Evolutionary conservation across 2,329 filamentous ascomycete species (phyloP).

Genomic region (Colletotrichum tanaceti): DNA sequence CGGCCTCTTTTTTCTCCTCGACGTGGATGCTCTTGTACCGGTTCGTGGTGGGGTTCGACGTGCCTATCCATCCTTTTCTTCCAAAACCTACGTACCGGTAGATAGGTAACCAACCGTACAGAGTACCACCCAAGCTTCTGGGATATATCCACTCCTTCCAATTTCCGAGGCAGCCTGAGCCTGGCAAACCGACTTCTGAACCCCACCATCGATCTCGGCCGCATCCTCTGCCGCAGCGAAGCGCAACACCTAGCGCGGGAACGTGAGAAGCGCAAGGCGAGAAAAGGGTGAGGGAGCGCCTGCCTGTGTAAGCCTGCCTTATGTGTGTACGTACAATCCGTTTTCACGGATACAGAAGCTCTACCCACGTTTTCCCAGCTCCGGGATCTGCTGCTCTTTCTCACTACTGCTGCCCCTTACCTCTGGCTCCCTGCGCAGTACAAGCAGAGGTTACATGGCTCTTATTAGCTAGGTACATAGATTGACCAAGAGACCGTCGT

Average conservation of each 20-base stretch:
- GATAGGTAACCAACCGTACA: too few relatives aligned
- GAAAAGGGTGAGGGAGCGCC: slow-evolving; percentile 10
- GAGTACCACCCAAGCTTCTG: neutral
- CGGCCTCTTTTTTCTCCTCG: neutral
- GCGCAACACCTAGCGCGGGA: neutral
- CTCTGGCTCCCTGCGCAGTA: slow-evolving; percentile 4
- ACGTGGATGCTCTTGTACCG: neutral
- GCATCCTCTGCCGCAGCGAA: slow-evolving; percentile 15
- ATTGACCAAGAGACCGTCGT: slow-evolving; percentile 7
- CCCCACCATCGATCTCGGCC: slow-evolving; percentile 5
- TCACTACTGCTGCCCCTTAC: neutral
- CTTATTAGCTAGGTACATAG: neutral
- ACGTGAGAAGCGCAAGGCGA: neutral
- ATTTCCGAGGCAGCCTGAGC: neutral
- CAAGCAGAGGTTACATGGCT: slow-evolving; percentile 7
- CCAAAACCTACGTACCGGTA: neutral
- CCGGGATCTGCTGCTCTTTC: neutral
- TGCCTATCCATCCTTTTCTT: neutral
- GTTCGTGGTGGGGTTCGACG: neutral
- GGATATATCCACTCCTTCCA: neutral
- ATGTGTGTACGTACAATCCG: slow-evolving; percentile 1
- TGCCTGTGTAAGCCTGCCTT: neutral
- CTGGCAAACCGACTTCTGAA: neutral
- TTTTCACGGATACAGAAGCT: neutral
- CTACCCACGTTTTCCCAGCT: slow-evolving; percentile 12